phyloP scores from a whole-genome alignment of 495 filamentous ascomycete genomes.

The Echria macrotheca region DNA sequence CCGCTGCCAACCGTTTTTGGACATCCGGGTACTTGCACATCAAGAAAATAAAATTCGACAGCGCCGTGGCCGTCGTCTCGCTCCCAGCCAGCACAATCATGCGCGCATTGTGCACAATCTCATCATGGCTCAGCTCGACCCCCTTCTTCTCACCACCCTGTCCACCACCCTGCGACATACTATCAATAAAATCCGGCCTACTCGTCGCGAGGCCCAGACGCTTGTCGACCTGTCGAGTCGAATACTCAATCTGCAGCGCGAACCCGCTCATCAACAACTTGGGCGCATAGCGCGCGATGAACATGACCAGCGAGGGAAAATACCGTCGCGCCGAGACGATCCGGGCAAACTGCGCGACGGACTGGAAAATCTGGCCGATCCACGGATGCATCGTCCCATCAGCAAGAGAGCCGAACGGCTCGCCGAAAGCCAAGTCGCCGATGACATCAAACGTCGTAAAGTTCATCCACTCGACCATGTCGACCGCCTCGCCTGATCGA shows the following conservation, averaged over 20 bases:
- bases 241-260: background rate
- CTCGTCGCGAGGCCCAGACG: background rate
- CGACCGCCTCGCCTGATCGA: constrained; percentile 15
- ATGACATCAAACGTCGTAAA: constrained; percentile 54
- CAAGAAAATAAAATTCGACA: constrained; percentile 43
- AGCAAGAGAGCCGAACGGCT: constrained; percentile 47
- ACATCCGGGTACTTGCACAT: constrained; percentile 37
- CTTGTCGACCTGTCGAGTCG: background rate
- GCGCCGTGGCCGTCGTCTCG: constrained; percentile 51
- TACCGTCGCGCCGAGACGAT: constrained; percentile 23
- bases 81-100: constrained; percentile 23
- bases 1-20: constrained; percentile 34
- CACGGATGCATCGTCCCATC: constrained; percentile 27
- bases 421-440: constrained; percentile 51
- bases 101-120: background rate
- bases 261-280: constrained; percentile 1
- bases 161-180: background rate
- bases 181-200: background rate
- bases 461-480: constrained; percentile 46
- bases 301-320: background rate
- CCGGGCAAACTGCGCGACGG: constrained; percentile 20
- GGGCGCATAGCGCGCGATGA: background rate
- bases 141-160: background rate
- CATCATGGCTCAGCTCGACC: background rate
- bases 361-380: constrained; percentile 25